Conservation (phyloP, 2,329 filamentous ascomycete genomes). For the Diplodia corticola region DNA sequence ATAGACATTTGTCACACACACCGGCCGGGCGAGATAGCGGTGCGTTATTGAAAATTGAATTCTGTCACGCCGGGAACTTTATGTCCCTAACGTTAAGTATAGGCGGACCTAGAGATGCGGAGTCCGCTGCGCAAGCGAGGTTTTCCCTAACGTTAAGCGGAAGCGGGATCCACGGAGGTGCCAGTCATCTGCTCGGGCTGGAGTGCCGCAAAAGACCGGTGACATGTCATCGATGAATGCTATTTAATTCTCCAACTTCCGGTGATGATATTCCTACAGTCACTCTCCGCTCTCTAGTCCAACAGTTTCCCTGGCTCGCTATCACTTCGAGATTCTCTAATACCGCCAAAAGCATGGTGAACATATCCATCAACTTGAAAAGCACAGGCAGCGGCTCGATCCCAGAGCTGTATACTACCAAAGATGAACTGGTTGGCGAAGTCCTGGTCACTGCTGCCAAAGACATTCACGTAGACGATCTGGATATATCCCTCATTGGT, state of each 20-base stretch:
- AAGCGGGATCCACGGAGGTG: neutral
- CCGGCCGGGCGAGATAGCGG: neutral
- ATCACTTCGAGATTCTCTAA: neutral
- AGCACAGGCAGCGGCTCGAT: neutral
- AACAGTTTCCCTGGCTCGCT: neutral
- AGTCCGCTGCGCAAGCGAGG: neutral
- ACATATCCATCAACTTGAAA: neutral
- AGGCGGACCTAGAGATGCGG: neutral
- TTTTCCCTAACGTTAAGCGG: slow-evolving; percentile 11
- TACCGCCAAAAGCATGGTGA: neutral
- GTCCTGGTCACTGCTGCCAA: neutral
- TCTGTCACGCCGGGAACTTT: neutral
- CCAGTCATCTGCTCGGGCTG: neutral
- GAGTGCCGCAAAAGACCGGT: neutral
- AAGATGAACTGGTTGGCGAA: neutral
- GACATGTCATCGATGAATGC: too few relatives aligned
- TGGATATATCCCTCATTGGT: slow-evolving; percentile 4
- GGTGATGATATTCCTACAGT: too few relatives aligned
- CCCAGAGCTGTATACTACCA: neutral
- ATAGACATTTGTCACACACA: neutral
- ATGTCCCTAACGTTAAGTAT: slow-evolving; percentile 7
- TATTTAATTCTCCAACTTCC: too few relatives aligned
- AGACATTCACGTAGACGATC: neutral
- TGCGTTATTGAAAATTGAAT: neutral
- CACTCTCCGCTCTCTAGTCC: neutral